Evolutionary conservation across 1,139 yeast species (phyloP).

Genomic region (Debaryomyces psychrophilus): DNA sequence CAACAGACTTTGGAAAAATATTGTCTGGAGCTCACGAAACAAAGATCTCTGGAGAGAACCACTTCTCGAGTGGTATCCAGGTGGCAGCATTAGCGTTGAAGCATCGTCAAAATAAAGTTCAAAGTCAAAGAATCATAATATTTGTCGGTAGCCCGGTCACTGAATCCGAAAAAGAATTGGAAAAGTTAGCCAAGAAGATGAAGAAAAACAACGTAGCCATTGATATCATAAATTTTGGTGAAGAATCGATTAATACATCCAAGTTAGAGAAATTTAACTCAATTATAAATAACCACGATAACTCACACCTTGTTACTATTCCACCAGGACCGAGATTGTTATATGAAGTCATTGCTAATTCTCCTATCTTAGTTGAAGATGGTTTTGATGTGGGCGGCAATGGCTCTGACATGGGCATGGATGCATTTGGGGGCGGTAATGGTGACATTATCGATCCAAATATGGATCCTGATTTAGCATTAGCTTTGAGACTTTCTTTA

Average conservation of each 20-base stretch:
- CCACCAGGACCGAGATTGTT: conserved; percentile 86
- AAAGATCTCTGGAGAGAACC: conserved; percentile 66
- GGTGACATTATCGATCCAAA: conserved; percentile 78
- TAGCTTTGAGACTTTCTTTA: conserved; percentile 83
- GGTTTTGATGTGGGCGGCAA: conserved; percentile 51
- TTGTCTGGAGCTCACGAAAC: conserved; percentile 88
- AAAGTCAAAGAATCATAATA: conserved; percentile 84
- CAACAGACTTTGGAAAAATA: conserved; percentile 85
- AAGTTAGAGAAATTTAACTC: conserved; percentile 81
- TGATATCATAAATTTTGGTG: conserved; percentile 92
- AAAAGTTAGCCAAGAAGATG: conserved; percentile 86
- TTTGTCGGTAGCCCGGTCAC: conserved; percentile 87
- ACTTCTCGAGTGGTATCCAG: conserved; percentile 83
- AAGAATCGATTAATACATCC: conserved; percentile 74
- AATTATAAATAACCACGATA: conserved; percentile 73
- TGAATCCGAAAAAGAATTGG: conserved; percentile 73
- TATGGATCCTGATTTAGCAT: conserved; percentile 95
- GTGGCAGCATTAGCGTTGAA: conserved; percentile 97
- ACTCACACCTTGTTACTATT: conserved; percentile 82
- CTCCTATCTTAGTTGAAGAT: conserved; percentile 68
- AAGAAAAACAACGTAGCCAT: conserved; percentile 91
- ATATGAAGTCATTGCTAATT: conserved; percentile 71
- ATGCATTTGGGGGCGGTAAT: conserved; percentile 51
- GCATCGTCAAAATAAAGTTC: conserved; percentile 93
- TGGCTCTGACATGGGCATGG: conserved; percentile 44